Percentiles rank a stretch among this genome's conserved stretches.
Conservation (phyloP, 345 rosid species). For the Turritis glabra region DNA sequence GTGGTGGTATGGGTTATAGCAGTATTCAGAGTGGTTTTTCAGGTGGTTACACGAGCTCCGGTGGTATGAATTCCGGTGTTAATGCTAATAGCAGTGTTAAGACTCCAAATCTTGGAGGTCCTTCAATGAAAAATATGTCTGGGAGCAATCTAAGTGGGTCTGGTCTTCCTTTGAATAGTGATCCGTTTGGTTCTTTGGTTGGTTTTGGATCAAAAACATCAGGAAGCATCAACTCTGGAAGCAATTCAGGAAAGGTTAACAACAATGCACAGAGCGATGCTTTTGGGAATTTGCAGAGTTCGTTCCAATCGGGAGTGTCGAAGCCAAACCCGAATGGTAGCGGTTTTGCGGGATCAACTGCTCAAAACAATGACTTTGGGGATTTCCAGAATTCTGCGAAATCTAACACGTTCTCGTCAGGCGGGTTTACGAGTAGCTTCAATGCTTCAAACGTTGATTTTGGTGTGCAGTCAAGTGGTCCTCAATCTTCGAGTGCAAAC, state of each 20-base stretch:
- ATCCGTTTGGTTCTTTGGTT: conserved; percentile 81
- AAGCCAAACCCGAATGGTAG: conserved; percentile 32
- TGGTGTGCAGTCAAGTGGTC: conserved; percentile 51
- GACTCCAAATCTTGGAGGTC: conserved; percentile 62
- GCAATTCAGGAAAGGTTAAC: conserved; percentile 43
- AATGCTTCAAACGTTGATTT: conserved; percentile 51
- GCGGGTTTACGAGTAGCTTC: conserved; percentile 47
- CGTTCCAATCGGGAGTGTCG: conserved; percentile 40
- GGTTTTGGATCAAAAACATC: conserved; percentile 67
- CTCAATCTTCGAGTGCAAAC: conserved; percentile 43
- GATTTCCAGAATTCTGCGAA: conserved; percentile 55
- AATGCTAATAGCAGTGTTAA: conserved; percentile 36
- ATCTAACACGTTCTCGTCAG: conserved; percentile 45
- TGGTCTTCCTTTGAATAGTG: conserved; percentile 54
- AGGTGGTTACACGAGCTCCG: conserved; percentile 28
- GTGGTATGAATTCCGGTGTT: conserved; percentile 39
- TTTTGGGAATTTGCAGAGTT: conserved; percentile 65
- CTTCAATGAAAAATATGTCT: conserved; percentile 58
- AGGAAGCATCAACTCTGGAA: conserved; percentile 51
- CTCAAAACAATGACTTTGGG: conserved; percentile 49
- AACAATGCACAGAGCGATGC: conserved; percentile 35
- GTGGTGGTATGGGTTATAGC: conserved; percentile 55
- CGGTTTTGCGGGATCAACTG: conserved; percentile 44
- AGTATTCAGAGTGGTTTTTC: conserved; percentile 29
- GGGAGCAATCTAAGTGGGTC: conserved; percentile 42